A percentile compares a stretch with the other conserved stretches of the same genome.
Conservation (phyloP, 2,329 filamentous ascomycete genomes). For the Fusarium agapanthi region DNA sequence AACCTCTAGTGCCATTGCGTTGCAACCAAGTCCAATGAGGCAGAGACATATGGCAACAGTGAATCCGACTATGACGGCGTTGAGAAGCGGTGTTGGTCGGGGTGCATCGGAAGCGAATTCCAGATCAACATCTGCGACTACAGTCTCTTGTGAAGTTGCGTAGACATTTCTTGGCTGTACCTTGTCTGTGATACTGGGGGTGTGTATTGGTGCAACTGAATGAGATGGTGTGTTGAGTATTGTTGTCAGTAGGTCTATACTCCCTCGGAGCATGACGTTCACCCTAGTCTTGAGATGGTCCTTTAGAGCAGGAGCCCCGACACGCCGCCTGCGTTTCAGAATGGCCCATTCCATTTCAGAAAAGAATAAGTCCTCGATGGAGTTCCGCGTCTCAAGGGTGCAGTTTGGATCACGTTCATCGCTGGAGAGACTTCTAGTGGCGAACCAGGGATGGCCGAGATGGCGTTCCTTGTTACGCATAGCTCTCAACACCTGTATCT, state of each 20-base stretch:
- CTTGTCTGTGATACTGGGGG: neutral
- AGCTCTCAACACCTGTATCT: neutral
- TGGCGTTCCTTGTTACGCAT: neutral
- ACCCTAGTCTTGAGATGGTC: neutral
- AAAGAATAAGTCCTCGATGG: neutral
- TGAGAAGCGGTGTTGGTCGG: neutral
- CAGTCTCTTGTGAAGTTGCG: neutral
- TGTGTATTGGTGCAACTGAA: neutral
- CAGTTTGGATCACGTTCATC: neutral
- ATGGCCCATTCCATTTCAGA: neutral
- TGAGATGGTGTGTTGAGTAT: neutral
- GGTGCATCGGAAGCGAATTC: neutral
- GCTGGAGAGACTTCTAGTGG: neutral
- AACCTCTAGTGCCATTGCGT: neutral
- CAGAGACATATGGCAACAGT: neutral
- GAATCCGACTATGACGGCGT: neutral
- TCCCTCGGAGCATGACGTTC: neutral
- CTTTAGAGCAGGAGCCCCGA: rapidly evolving
- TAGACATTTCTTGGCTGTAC: neutral
- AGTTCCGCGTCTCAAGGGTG: neutral
- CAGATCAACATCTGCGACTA: neutral
- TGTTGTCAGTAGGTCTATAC: neutral
- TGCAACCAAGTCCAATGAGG: neutral
- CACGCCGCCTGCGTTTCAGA: neutral
- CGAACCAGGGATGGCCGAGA: neutral